Evolutionary conservation across 2,329 filamentous ascomycete species (phyloP), one percentile per base, ranked within the genome.

Genomic region (Cladophialophora carrionii): DNA sequence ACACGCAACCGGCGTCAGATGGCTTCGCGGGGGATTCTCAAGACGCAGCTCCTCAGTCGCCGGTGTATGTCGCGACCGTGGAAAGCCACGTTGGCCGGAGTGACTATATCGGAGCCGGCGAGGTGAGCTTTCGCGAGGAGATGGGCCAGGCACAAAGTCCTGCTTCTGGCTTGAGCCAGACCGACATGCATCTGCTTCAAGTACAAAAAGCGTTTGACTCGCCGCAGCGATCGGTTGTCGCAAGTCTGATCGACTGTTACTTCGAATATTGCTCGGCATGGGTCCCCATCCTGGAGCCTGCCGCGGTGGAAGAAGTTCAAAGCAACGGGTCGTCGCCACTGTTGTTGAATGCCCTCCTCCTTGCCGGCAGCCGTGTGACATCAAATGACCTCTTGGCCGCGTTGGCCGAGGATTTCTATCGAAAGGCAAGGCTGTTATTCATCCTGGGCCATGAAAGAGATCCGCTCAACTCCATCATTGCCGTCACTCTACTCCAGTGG

Each of bases 391-490:
- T 31, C 20, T 22, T 53, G 17, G 24, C 43, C 26, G 26, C 43
- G 17, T 46, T 20, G 14, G 48, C 57, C 3, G 63, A 65, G 34
- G 58, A 62, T 10, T 62, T 61, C 58, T 65, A 65, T 49, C 41
- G 52, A 20, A 61, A 59, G 49, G 58, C 57, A 7, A 65, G 53
- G 37, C 20, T 62, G 20, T 31, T 65, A 17, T 65, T 65, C 41
- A 54, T 62, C 20, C 41, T 61, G 24, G 74, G 74, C 10, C 73
- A 75, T 46, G 74, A 75, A 63, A 75, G 71, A 24, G 73, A 76
- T 49, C 73, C 74, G 1, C 61, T 76, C 3, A 73, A 71, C 0
- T 71, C 75, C 1, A 73, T 76, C 34, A 73, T 72, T n/a, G 73
- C 74, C 3, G 72, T 74, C 10, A 73, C 70, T 29, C 72, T 70